Conservation (phyloP, 1,284 basidiomycete genomes). For the Sanghuangporus weigelae region DNA sequence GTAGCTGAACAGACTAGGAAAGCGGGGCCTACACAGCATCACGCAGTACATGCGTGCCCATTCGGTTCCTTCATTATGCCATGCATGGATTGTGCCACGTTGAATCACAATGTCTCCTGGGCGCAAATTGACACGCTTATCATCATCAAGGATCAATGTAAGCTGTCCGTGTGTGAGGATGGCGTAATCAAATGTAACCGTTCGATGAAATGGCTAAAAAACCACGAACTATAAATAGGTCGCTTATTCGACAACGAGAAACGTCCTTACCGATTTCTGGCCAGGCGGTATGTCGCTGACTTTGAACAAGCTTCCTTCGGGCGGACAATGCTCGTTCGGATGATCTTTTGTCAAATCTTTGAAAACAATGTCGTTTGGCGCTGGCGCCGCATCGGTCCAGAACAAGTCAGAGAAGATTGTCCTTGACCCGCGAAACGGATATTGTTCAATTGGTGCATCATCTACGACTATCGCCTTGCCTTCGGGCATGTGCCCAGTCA, state of each 20-base stretch:
- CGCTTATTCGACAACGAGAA: neutral
- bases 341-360: neutral
- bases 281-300: slow-evolving; percentile 10
- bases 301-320: slow-evolving; percentile 6
- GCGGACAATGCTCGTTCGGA: neutral
- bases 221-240: neutral
- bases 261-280: neutral
- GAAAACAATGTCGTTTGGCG: neutral
- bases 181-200: slow-evolving; percentile 16
- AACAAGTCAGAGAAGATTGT: slow-evolving; percentile 7
- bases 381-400: slow-evolving; percentile 5
- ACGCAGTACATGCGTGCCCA: slow-evolving; percentile 16
- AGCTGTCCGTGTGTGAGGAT: slow-evolving; percentile 15
- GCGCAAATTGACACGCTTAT: slow-evolving; percentile 6
- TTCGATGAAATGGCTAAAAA: slow-evolving; percentile 17
- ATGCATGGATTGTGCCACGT: slow-evolving; percentile 17
- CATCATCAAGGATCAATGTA: slow-evolving; percentile 14
- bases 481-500: slow-evolving; percentile 15
- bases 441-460: neutral
- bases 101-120: slow-evolving; percentile 16
- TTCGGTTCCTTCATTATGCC: slow-evolving; percentile 14
- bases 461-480: slow-evolving; percentile 14
- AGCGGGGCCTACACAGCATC: slow-evolving; percentile 13
- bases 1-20: slow-evolving; percentile 7
- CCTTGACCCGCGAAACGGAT: neutral